Evolutionary conservation across 164 flowering plant genomes (phyloP), one percentile per base, ranked within the genome.

Genomic region (Liriodendron chinense): DNA sequence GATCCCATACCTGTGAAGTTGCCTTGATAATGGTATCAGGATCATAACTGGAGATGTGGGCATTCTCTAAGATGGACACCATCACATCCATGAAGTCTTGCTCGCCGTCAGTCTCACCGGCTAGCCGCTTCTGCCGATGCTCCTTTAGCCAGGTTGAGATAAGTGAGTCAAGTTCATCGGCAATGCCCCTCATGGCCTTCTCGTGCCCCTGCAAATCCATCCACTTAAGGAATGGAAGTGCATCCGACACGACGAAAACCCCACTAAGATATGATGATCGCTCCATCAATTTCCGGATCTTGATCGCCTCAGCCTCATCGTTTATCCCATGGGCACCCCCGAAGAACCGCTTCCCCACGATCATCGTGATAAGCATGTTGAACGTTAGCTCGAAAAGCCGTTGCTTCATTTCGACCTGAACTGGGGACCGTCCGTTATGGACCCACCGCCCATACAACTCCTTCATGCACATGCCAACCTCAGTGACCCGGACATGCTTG

Each of bases 261-360:
- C 84, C 86, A 0, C 74, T 1, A 1, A 77, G 63, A 24, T 21
- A 2, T 16, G 79, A 24, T 9, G 81, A 74, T 1, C 79, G 78
- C 1, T 24, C 72, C 13, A 85, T 13, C 4, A 75, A 76, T 65
- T 69, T 67, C 26, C 62, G 74, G 18, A 62, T 26, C 53, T 50
- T 67, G 64, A 49, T 24, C 3, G 77, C 73, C 16, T 76, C 87
- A 9, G 53, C 69, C 9, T 65, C 77, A 21, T 69, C 77, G 7
- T 9, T n/a, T 9, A 10, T 43, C 2, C 21, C 47, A 48, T 13
- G 20, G 9, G 26, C 9, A 64, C 18, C 4, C 8, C 77, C 81
- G 28, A 76, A 71, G 21, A 48, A 84, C 8, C 86, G 47, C 74
- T 86, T 86, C 59, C 90, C 89, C 0, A 82, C 88, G 2, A 89